Evolutionary conservation across 768 basidiomycete genomes (phyloP).

Genomic region (Phaffia australis): DNA sequence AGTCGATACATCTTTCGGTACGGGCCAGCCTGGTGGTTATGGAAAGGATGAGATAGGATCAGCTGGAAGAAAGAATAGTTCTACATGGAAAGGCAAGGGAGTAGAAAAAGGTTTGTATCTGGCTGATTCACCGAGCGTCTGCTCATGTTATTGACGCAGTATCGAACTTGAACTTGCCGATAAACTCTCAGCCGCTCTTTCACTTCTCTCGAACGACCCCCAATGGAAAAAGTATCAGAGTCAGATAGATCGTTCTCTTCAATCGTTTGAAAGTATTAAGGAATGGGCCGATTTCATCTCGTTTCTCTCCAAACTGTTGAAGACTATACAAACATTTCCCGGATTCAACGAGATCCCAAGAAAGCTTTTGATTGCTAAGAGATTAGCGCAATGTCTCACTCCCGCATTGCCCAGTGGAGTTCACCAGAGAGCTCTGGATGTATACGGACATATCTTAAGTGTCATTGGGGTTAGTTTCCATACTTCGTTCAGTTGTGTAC

Average conservation of each 20-base stretch:
- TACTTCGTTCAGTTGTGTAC: not conserved
- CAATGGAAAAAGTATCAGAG: slow-evolving; percentile 89
- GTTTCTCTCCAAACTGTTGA: slow-evolving; percentile 84
- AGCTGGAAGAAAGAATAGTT: too few species aligned
- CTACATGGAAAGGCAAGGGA: too few species aligned
- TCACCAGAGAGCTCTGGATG: slow-evolving; percentile 89
- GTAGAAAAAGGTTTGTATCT: too few species aligned
- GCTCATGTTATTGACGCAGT: too few species aligned
- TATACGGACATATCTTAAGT: slow-evolving; percentile 79
- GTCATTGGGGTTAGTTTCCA: slow-evolving; percentile 65
- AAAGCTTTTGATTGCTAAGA: slow-evolving; percentile 87
- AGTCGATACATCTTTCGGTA: too few species aligned
- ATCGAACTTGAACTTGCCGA: too few species aligned
- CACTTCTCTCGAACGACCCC: slow-evolving; percentile 47
- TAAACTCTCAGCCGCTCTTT: too few species aligned
- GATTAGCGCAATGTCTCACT: slow-evolving; percentile 89
- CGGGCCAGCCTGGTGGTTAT: too few species aligned
- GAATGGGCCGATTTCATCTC: slow-evolving; percentile 99
- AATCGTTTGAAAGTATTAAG: slow-evolving; percentile 87
- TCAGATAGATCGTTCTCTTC: slow-evolving; percentile 84
- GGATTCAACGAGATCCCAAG: slow-evolving; percentile 94
- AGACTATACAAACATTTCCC: slow-evolving; percentile 88
- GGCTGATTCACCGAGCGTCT: too few species aligned
- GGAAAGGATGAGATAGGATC: too few species aligned
- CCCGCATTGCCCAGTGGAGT: slow-evolving; percentile 96